Conservation (phyloP, 1,284 basidiomycete species). For the Termitomyces sp. region DNA sequence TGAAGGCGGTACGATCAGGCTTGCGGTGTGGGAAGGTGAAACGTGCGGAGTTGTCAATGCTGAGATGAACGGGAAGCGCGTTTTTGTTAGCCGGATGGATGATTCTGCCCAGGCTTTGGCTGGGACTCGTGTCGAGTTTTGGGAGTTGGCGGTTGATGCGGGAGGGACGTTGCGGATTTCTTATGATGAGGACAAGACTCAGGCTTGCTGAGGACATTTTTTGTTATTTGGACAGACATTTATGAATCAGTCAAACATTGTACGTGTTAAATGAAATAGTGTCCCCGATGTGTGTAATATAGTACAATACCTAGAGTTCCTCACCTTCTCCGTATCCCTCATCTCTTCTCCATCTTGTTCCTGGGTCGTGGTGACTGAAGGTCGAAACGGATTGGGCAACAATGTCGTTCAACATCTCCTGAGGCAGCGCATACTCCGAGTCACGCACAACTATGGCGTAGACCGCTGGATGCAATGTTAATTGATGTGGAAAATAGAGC, state of each 20-base stretch:
- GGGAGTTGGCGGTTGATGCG: conserved; percentile 18
- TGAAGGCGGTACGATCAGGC: background rate
- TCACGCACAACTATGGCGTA: conserved; percentile 66
- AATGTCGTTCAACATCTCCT: conserved; percentile 63
- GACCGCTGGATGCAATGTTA: conserved; percentile 39
- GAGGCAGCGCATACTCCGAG: conserved; percentile 66
- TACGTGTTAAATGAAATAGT: background rate
- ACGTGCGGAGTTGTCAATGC: conserved; percentile 9
- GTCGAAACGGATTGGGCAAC: conserved; percentile 44
- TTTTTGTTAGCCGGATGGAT: conserved; percentile 12
- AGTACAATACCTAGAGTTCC: conserved; percentile 2
- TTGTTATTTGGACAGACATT: background rate
- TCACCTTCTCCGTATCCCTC: conserved; percentile 23
- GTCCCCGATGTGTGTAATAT: background rate
- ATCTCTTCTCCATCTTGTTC: conserved; percentile 15
- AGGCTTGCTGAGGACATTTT: background rate
- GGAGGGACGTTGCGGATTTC: conserved; percentile 18
- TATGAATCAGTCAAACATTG: background rate
- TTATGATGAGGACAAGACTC: background rate
- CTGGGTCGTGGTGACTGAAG: conserved; percentile 18
- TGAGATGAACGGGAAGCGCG: conserved; percentile 18
- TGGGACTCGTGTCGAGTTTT: conserved; percentile 11
- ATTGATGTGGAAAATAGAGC: background rate
- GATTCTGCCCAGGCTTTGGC: background rate
- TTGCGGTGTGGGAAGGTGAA: conserved; percentile 1